Evolutionary conservation across 2,329 filamentous ascomycete species (phyloP), one percentile per base, ranked within the genome.

Genomic region (Zelopaecilomyces penicillatus): DNA sequence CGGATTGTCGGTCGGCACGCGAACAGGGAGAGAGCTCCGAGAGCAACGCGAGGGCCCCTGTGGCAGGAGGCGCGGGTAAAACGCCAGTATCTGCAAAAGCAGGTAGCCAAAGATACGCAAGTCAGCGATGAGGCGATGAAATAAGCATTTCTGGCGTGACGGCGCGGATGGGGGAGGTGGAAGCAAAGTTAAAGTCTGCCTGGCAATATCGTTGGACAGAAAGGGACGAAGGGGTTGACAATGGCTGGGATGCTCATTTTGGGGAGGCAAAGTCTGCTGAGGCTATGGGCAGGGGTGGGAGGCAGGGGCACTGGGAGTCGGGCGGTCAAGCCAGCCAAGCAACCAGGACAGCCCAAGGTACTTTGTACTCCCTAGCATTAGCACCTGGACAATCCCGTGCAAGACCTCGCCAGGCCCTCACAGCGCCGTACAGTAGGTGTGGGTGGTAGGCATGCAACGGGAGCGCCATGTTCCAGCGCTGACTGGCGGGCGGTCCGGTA

Each of bases 261-360:
- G 46, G 48, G 50, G 34, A 43, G 39, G 49, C 46, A 49, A 52
- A 54, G 50, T 51, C 49, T 54, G 50, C 51, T 50, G 51, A 49
- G 44, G 42, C 42, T 45, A 32, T 40, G 42, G 26, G 42, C 30
- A 40, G 46, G 43, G 44, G 19, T 19, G 19, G 44, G 35, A 34
- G 40, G 46, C 43, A 43, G 41, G 46, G 46, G 45, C 31, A 31
- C 35, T 37, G 35, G 43, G 37, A 37, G 31, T 37, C 40, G 45
- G 45, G 45, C 42, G 45, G 45, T 47, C 45, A 47, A 47, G 45
- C 45, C 45, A 47, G 41, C 41, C 45, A 39, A 19, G 19, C 19
- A 19, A 19, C 19, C 19, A 19, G 19, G 19, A 19, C 19, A 19
- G 19, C 19, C 19, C 19, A 19, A 19, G 19, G 19, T 19, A 19